Percentiles rank a stretch among this genome's conserved stretches.
These are phyloP conservation scores for Platanthera guangdongensis DNA, from an alignment of 106 monocot species.

Conservation along the genomic window DNA sequence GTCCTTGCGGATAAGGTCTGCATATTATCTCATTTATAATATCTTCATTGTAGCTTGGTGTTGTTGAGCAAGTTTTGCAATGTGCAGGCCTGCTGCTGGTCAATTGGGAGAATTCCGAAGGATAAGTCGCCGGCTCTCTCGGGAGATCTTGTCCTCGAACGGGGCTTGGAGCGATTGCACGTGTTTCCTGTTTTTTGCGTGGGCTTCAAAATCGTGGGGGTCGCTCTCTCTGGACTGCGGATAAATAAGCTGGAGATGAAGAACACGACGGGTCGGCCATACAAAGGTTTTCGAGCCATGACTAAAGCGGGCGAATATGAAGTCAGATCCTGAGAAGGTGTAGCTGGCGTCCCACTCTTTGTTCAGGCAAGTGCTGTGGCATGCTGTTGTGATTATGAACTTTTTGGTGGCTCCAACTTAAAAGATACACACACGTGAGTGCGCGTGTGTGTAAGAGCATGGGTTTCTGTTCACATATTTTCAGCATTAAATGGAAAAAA, in stretches of 20 bases:
- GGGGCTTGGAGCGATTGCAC: slow-evolving; percentile 53
- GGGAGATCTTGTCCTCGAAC: slow-evolving; percentile 55
- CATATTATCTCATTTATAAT: not conserved
- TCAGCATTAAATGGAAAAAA: no score
- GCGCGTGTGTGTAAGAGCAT: no score
- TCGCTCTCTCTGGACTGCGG: slow-evolving; percentile 73
- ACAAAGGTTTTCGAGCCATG: slow-evolving; percentile 86
- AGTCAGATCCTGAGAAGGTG: slow-evolving; percentile 47
- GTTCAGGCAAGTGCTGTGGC: no score
- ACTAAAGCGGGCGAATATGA: slow-evolving; percentile 81
- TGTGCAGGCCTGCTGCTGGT: slow-evolving; percentile 65
- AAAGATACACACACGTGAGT: no score
- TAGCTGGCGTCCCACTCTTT: no score
- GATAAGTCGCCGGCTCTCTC: slow-evolving; percentile 70
- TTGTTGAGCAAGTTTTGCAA: not conserved
- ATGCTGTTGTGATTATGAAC: no score
- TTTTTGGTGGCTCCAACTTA: no score
- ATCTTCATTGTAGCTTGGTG: not conserved
- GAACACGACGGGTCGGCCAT: slow-evolving; percentile 45
- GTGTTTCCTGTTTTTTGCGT: slow-evolving; percentile 51
- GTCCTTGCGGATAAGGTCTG: slow-evolving; percentile 79
- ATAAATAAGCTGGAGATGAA: slow-evolving; percentile 72
- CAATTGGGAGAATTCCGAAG: slow-evolving; percentile 80
- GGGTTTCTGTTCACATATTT: no score
- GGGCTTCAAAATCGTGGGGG: slow-evolving; percentile 86